Conservation (phyloP, 257 asterid species). For the Orobanche coerulescens region DNA sequence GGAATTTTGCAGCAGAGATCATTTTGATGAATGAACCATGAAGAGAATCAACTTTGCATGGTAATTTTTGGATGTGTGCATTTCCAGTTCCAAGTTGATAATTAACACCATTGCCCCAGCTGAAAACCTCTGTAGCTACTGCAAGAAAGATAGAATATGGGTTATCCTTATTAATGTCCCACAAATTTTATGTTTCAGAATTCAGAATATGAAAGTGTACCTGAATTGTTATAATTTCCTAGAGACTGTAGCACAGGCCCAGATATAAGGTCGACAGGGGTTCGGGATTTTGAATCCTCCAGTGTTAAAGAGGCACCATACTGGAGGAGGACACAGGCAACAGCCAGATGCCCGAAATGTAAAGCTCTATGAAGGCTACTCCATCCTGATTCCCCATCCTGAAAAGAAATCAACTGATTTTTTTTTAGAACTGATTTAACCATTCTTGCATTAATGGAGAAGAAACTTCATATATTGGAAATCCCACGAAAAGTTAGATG, state of each 20-base stretch:
- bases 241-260: slow-evolving; percentile 76
- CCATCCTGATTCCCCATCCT: slow-evolving; percentile 99
- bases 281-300: slow-evolving; percentile 79
- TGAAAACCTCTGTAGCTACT: slow-evolving; percentile 84
- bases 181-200: slow-evolving; percentile 17
- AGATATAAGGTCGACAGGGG: slow-evolving; percentile 83
- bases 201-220: slow-evolving; percentile 28
- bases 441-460: slow-evolving; percentile 14
- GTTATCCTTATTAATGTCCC: slow-evolving; percentile 14
- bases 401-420: slow-evolving; percentile 18
- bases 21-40: slow-evolving; percentile 59
- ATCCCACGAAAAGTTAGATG: background rate
- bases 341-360: slow-evolving; percentile 94
- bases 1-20: slow-evolving; percentile 90
- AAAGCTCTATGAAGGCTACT: slow-evolving; percentile 94
- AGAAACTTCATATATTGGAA: background rate
- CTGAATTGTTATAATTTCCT: slow-evolving; percentile 46
- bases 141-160: slow-evolving; percentile 20
- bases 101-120: slow-evolving; percentile 99
- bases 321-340: slow-evolving; percentile 84
- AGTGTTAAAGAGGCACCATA: slow-evolving; percentile 63
- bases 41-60: slow-evolving; percentile 91
- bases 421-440: slow-evolving; percentile 13
- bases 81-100: slow-evolving; percentile 99
- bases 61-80: slow-evolving; percentile 89